Base-by-base conservation (phyloP, 1,284 basidiomycete species). In the Tilletia caries region DNA sequence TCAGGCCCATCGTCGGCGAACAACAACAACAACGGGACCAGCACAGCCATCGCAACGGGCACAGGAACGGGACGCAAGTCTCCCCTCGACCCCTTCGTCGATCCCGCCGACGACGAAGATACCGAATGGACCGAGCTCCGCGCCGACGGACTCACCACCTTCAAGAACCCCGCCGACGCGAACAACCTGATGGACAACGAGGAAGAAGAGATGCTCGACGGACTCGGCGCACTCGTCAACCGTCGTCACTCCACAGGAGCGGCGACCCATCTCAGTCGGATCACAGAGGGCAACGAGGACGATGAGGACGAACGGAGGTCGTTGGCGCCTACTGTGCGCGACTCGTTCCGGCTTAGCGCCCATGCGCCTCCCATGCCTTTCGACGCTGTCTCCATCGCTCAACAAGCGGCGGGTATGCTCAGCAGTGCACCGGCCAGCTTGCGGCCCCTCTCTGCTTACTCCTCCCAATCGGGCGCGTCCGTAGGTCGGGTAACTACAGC, bases 201-300 rank as follows among this genome's bases (percentile, higher is more conserved):
- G 37, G 58, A 67, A 29, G 71, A 71, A 50, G 48, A 43, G 29
- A 67, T 54, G 50, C 41, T 71, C 48, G 73, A 72, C 67, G 67
- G 70, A 67, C 74, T 73, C 65, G 73, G 66, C 54, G 75, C 71
- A 1, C 66, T 67, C 4, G 66, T 73, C 71, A 43, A 73, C 67
- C 50, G 71, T 68, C 46, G 71, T 67, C 65, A 68, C 69, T 25
- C 66, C 71, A 18, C 64, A 69, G 74, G 74, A 20, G 76, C 74
- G 2, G 76, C 76, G 8, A 77, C 76, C 3, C 76, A 77, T 54
- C 70, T 77, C 2, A 74, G 72, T 25, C 66, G 74, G 5, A 77
- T 77, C 68, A 76, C 76, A 0, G 76, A 77, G 50, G 74, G 74
- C 4, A 74, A 75, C 50, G 74, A 76, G 60, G 75, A 76, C 15